Conservation (phyloP, 2,329 filamentous ascomycete genomes). For the Juglanconis sp. region DNA sequence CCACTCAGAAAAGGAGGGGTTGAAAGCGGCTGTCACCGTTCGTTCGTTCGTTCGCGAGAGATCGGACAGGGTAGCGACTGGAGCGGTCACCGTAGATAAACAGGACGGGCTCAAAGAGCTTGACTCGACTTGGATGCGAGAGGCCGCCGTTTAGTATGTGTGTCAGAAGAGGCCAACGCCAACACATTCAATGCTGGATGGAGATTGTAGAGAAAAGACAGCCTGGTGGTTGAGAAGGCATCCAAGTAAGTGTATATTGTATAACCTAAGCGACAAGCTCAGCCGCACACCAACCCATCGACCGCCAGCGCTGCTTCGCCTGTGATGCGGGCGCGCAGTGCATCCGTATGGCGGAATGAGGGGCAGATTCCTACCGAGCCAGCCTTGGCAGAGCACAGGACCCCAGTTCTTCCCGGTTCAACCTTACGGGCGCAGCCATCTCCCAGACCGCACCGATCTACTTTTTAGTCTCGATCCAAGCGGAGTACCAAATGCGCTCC, state of each 20-base stretch:
- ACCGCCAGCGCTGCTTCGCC: too few relatives aligned
- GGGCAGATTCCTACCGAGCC: not conserved
- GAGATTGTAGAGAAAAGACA: not conserved
- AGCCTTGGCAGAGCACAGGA: too few relatives aligned
- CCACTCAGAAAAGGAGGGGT: not conserved
- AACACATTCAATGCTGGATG: not conserved
- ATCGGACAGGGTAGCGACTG: not conserved
- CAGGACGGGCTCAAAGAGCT: not conserved
- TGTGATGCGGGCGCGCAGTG: not conserved
- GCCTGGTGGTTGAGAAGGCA: not conserved
- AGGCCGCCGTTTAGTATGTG: not conserved
- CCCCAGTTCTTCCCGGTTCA: too few relatives aligned
- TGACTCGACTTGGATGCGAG: not conserved
- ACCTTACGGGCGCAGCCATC: too few relatives aligned
- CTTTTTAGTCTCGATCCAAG: too few relatives aligned
- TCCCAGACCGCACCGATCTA: too few relatives aligned
- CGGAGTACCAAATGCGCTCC: too few relatives aligned
- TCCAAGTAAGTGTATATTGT: not conserved
- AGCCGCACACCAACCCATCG: not conserved
- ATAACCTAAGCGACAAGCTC: not conserved
- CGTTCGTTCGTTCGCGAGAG: not conserved
- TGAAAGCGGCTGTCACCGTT: not conserved
- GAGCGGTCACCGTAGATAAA: not conserved
- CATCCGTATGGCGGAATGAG: not conserved
- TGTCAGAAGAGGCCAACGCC: not conserved